Evolutionary conservation across 306 rosid genomes (phyloP).

Genomic region (Prunus fruticosa): DNA sequence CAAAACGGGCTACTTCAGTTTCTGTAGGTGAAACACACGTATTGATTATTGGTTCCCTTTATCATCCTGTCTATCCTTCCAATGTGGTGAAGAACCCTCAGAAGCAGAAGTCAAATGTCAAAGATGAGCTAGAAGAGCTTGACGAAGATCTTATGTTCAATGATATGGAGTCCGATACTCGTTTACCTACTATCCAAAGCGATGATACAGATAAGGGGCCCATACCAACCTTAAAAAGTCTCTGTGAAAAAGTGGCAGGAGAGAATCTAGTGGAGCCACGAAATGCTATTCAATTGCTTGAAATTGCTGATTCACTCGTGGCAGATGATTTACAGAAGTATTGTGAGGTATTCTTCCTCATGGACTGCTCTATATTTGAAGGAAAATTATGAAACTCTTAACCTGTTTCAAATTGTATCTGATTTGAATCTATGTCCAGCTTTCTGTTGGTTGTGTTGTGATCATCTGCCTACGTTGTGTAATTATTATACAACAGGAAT

Average conservation of each 20-base stretch:
- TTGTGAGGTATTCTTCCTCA: slow-evolving; percentile 63
- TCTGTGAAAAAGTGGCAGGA: slow-evolving; percentile 85
- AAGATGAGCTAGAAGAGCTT: slow-evolving; percentile 53
- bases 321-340: slow-evolving; percentile 76
- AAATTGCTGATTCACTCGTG: slow-evolving; percentile 84
- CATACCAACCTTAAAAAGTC: slow-evolving; percentile 76
- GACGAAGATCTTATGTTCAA: slow-evolving; percentile 31
- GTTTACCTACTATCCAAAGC: too few species aligned
- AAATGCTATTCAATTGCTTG: slow-evolving; percentile 79
- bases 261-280: slow-evolving; percentile 92
- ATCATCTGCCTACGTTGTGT: neutral
- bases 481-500: neutral
- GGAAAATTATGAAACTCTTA: neutral
- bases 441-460: neutral
- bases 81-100: slow-evolving; percentile 34
- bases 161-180: too few species aligned
- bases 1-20: slow-evolving; percentile 83
- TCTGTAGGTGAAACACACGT: slow-evolving; percentile 94
- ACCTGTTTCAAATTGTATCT: neutral
- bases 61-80: slow-evolving; percentile 67
- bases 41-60: slow-evolving; percentile 71
- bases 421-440: neutral
- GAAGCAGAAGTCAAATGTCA: slow-evolving; percentile 35
- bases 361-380: slow-evolving; percentile 1
- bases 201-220: slow-evolving; percentile 24